Base-by-base conservation (phyloP, 257 asterid genomes). In the Capsicum pubescens region DNA sequence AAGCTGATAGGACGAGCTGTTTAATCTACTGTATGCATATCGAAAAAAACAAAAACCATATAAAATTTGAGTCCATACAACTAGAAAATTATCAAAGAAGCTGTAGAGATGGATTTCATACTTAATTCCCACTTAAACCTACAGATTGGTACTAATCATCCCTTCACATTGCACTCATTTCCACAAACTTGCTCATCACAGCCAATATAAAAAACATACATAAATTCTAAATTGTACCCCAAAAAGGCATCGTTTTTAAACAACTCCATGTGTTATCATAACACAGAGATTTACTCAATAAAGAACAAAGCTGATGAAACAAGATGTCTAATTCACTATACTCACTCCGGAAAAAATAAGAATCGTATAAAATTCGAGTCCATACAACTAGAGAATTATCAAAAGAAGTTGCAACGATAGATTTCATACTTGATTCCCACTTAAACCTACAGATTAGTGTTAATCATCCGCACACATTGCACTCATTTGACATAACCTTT, bases 381-480 rank as follows among this genome's bases (percentile, higher is more conserved):
- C 39, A 36, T 36, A 36, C 39, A 36, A 36, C 39, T 36, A 36
- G 39, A 1, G 3, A 36, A 3, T 36, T 36, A 36, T 50, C 26
- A n/a, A 54, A 36, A 54, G 26, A 77, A 52, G 64, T 77, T 54
- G 4, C 26, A 15, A 54, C 26, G 44, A 13, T 15, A 42, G 64
- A 77, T 32, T 58, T 54, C 61, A 52, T 26, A 77, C 63, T 14
- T 13, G 17, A 54, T 77, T 77, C 46, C 48, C 81, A 36, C 39
- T 36, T 36, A 36, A 36, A 36, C 39, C 39, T 36, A 36, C 39
- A 54, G 81, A 21, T 32, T 26, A 77, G 15, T 14, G 64, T 42
- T 77, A 77, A 76, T 54, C 81, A 14, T 77, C 44, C 50, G 12
- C 26, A 26, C 81, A 77, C 81, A 77, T 52, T 77, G 50, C 64